Base-by-base conservation (phyloP, 148 eudicot genomes). In the Heliamphora exappendiculata region DNA sequence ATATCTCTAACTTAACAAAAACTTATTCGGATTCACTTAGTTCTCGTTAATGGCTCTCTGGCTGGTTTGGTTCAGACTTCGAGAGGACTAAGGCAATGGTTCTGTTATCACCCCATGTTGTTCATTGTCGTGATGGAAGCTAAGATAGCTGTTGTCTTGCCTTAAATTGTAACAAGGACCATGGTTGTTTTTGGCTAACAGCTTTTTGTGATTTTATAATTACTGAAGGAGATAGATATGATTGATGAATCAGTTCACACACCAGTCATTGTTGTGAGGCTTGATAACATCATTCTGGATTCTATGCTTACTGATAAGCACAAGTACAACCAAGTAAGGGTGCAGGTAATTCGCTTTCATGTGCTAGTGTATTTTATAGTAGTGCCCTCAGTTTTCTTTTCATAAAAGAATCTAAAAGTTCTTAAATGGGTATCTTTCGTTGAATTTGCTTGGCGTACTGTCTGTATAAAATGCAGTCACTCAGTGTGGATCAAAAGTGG, bases 401-500 rank as follows among this genome's bases (percentile, higher is more conserved):
- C 45, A 0, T 79, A 19, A 49, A 29, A 17, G 20, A 64, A 11
- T 28, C 41, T 28, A 47, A 31, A 60, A 28, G 14, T 42, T 59
- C 26, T 64, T n/a, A 11, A 1, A 45, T 9, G 33, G 20, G 53
- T 2, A 45, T 9, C 29, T 44, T 45, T 72, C 16, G 11, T 45
- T 12, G 12, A 58, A 58, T 79, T 39, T 67, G 5, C 22, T 7
- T 64, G 47, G 22, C 29, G 7, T 29, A 58, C 49, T 47, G n/a
- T 74, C 45, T 66, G 74, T 71, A 36, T 60, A 33, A 55, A 66
- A 60, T 85, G 82, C 87, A 96, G 99, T 86, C 93, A 2, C 67
- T 96, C 44, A 81, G 86, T 78, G 81, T 96, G 78, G 99, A 93
- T 80, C 87, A 87, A 73, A 96, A 90, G 80, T 91, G 99, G 99